Evolutionary conservation across 805 yeast genomes (phyloP).

Genomic region (Lachancea nothofagi): DNA sequence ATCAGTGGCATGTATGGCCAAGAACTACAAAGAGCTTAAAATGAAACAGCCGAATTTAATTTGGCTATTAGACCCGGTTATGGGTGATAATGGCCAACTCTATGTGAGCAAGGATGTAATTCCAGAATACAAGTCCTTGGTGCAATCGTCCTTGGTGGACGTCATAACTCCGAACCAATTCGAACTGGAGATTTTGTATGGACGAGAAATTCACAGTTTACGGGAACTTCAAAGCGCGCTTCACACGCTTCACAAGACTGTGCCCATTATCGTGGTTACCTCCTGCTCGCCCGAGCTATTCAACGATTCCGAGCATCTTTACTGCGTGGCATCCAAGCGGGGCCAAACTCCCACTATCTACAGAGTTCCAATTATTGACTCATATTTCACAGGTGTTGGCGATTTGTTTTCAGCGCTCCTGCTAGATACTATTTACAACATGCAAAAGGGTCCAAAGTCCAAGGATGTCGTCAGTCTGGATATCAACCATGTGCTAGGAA

Average conservation of each 20-base stretch:
- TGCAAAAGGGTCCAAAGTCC: constrained; percentile 10
- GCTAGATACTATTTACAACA: constrained; percentile 50
- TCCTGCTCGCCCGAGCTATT: constrained; percentile 22
- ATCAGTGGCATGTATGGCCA: constrained; percentile 42
- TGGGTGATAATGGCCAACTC: constrained; percentile 72
- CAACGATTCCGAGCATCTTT: constrained; percentile 29
- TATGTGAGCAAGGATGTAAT: constrained; percentile 58
- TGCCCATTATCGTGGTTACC: constrained; percentile 25
- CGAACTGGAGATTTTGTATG: constrained; percentile 71
- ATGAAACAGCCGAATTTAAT: constrained; percentile 30
- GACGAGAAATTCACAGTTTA: constrained; percentile 38
- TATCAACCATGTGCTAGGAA: constrained; percentile 30
- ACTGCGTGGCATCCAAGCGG: constrained; percentile 42
- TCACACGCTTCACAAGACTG: constrained; percentile 38
- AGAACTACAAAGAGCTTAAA: constrained; percentile 37
- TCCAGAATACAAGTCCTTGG: constrained; percentile 49
- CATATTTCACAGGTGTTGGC: constrained; percentile 94
- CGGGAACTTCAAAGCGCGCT: constrained; percentile 44
- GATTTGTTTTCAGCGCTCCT: constrained; percentile 81
- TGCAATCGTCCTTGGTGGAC: constrained; percentile 48
- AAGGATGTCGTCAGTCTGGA: constrained; percentile 18
- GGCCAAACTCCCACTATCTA: constrained; percentile 22
- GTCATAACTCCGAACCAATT: constrained; percentile 87
- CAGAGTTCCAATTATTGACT: constrained; percentile 56
- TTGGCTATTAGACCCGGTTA: constrained; percentile 71